phyloP scores from a whole-genome alignment of 495 filamentous ascomycete genomes.

The Penicillium ucsense region DNA sequence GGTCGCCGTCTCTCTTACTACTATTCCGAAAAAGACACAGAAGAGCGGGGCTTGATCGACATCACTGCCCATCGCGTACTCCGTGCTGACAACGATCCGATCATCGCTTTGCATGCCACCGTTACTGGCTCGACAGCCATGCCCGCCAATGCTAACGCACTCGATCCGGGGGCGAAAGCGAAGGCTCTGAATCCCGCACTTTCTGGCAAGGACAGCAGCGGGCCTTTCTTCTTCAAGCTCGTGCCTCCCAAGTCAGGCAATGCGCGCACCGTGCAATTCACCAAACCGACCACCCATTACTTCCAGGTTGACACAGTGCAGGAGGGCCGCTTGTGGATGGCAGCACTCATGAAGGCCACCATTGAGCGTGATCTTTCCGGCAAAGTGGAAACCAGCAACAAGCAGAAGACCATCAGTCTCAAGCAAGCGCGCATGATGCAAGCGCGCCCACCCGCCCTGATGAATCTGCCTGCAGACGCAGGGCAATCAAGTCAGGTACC shows the following conservation, averaged over 20 bases:
- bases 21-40: conserved; percentile 82
- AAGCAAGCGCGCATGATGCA: conserved; percentile 74
- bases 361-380: conserved; percentile 85
- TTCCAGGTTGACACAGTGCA: conserved; percentile 89
- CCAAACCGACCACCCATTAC: conserved; percentile 92
- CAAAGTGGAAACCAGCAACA: conserved; percentile 79
- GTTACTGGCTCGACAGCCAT: conserved; percentile 77
- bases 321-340: conserved; percentile 94
- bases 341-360: conserved; percentile 95
- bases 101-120: conserved; percentile 84
- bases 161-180: conserved; percentile 30
- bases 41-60: conserved; percentile 93
- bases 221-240: conserved; percentile 96
- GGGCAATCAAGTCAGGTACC: conserved; percentile 11
- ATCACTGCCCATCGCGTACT: conserved; percentile 94
- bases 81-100: conserved; percentile 82
- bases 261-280: conserved; percentile 88
- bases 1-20: conserved; percentile 91
- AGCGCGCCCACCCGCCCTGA: conserved; percentile 79
- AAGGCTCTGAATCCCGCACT: conserved; percentile 12
- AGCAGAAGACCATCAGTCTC: conserved; percentile 85
- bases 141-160: conserved; percentile 52
- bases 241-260: conserved; percentile 84
- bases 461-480: conserved; percentile 34
- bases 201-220: conserved; percentile 29